A percentile compares a stretch with the other conserved stretches of the same genome.
Evolutionary conservation across 768 basidiomycete species (phyloP).

Genomic region (Chlorophyllum brunneum): DNA sequence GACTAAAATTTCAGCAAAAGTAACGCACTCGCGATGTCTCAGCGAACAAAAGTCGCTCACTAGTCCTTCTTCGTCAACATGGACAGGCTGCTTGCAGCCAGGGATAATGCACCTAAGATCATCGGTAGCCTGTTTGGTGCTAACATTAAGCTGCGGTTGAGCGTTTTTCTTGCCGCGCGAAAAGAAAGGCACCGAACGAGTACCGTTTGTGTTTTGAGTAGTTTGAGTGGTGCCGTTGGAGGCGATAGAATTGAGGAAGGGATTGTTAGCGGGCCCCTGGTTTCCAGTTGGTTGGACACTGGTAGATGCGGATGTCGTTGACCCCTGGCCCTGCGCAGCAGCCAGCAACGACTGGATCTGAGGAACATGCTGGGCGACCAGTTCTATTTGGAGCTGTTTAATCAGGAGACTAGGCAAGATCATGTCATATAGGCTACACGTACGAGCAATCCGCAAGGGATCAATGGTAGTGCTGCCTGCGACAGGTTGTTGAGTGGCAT

Average conservation of each 20-base stretch:
- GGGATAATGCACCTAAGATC: conserved; percentile 48
- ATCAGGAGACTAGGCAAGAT: not conserved
- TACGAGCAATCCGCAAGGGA: conserved; percentile 38
- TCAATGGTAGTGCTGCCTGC: conserved; percentile 26
- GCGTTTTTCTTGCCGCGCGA: conserved; percentile 23
- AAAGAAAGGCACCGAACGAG: conserved; percentile 20
- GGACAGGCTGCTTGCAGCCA: conserved; percentile 53
- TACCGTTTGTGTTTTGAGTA: conserved; percentile 21
- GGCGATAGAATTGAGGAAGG: conserved; percentile 24
- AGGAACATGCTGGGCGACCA: conserved; percentile 44
- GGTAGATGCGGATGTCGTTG: not conserved
- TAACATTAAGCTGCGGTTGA: conserved; percentile 28
- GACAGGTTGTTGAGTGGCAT: conserved; percentile 17
- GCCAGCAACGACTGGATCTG: conserved; percentile 38
- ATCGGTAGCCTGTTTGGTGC: conserved; percentile 33
- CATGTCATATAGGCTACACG: conserved; percentile 18
- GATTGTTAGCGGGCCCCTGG: conserved; percentile 24
- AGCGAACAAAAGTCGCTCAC: conserved; percentile 55
- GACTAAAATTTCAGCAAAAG: not conserved
- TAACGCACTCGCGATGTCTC: conserved; percentile 59
- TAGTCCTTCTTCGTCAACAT: conserved; percentile 49
- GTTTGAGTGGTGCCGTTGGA: not conserved
- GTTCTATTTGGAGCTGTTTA: conserved; percentile 31
- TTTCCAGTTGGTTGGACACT: not conserved
- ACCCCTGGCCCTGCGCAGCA: conserved; percentile 8